phyloP scores from a whole-genome alignment of 2,329 filamentous ascomycete species.

The Penicillium sp. region DNA sequence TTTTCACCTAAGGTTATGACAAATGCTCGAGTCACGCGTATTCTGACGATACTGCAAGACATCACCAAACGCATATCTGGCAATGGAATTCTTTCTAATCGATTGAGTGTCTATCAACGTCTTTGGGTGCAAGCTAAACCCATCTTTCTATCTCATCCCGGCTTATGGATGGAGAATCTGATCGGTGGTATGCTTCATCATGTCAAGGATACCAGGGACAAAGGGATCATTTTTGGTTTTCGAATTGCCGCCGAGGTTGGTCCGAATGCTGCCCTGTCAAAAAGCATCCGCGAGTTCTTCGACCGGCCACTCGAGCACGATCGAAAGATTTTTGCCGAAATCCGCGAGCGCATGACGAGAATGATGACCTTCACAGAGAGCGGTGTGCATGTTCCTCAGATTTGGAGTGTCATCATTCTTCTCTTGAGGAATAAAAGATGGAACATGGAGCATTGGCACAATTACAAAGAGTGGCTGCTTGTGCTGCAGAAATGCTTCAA shows the following conservation, averaged over 20 bases:
- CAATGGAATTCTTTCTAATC: conserved; percentile 76
- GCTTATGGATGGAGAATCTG: conserved; percentile 79
- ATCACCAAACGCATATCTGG: conserved; percentile 74
- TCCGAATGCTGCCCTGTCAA: conserved; percentile 66
- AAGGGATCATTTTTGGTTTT: conserved; percentile 73
- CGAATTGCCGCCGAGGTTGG: conserved; percentile 71
- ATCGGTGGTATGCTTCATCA: conserved; percentile 79
- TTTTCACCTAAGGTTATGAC: conserved; percentile 77
- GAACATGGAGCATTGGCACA: conserved; percentile 67
- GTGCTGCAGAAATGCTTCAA: conserved; percentile 86
- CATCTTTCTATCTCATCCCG: conserved; percentile 68
- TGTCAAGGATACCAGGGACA: conserved; percentile 71
- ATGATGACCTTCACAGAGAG: conserved; percentile 66
- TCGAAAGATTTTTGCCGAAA: conserved; percentile 67
- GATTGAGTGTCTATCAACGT: conserved; percentile 76
- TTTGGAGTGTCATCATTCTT: conserved; percentile 83
- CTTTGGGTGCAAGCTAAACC: conserved; percentile 70
- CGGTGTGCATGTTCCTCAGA: conserved; percentile 72
- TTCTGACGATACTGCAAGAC: conserved; percentile 70
- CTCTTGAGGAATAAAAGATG: conserved; percentile 66
- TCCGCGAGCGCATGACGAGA: conserved; percentile 65
- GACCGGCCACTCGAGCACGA: conserved; percentile 54
- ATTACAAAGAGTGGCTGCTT: conserved; percentile 72
- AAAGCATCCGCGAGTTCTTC: conserved; percentile 59
- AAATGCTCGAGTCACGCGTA: conserved; percentile 65